phyloP scores from a whole-genome alignment of 441 rosid species.

The Mallotus japonicus region DNA sequence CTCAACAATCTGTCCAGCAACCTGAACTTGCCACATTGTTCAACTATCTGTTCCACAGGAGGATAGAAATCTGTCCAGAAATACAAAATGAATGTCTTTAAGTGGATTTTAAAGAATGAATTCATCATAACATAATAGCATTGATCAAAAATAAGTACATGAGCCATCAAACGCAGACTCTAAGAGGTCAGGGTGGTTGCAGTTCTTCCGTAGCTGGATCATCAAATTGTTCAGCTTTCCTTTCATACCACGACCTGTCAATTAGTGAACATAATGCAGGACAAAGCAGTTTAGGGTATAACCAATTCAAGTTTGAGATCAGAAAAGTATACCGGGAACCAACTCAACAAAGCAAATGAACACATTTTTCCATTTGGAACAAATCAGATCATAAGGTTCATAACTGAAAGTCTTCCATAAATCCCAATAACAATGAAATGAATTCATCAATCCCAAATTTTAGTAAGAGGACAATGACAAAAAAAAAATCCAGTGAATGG shows the following conservation, averaged over 20 bases:
- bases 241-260: constrained; percentile 51
- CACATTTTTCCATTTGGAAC: background rate
- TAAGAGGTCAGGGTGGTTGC: constrained; percentile 97
- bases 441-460: background rate
- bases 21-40: constrained; percentile 88
- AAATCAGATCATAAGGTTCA: background rate
- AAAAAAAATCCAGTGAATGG: background rate
- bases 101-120: constrained; percentile 3
- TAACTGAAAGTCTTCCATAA: background rate
- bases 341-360: background rate
- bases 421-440: background rate
- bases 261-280: constrained; percentile 4
- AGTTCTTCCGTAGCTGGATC: constrained; percentile 90
- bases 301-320: background rate
- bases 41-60: constrained; percentile 75
- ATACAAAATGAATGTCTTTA: constrained; percentile 14
- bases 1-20: constrained; percentile 74
- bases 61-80: constrained; percentile 64
- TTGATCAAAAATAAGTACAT: constrained; percentile 40
- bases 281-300: background rate
- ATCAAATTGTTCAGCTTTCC: constrained; percentile 76
- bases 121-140: constrained; percentile 3
- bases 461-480: background rate
- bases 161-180: constrained; percentile 68
- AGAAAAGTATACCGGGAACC: background rate